Evolutionary conservation across 495 filamentous ascomycete genomes (phyloP), one percentile per base, ranked within the genome.

Genomic region (Pseudomonodictys pantanalensis): DNA sequence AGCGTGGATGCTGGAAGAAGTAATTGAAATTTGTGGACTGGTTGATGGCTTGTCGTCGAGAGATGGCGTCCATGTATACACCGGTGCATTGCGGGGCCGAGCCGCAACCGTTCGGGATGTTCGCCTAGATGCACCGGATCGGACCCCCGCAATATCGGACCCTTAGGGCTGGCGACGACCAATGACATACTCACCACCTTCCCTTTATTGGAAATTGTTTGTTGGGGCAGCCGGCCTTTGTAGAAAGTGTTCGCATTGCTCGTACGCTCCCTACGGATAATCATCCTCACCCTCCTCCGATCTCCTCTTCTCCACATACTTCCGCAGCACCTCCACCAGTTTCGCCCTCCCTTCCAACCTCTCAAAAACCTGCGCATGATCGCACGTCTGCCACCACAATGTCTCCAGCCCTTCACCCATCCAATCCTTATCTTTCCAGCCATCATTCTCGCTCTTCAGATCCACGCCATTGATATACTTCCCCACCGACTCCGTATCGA

Each of bases 281-380:
- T n/a, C 15, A 18, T 41, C 38, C 11, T 50, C 49, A 24, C 51
- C 58, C 26, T 39, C 49, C 9, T 49, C 58, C 15, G 24, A 12
- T 6, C 7, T 25, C 50, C n/a, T 12, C 9, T 22, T 44, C 39
- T 52, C 47, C 55, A 75, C 79, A 62, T 78, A 78, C 35, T 58
- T 68, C 33, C 69, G 50, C 20, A 72, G 51, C 6, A 79, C 38
- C 23, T 71, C 68, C 35, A 78, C 71, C 32, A 87, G 53, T 42
- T 60, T 67, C 28, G 65, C 67, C 60, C 75, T 72, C 25, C 74
- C 74, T 25, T 65, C 39, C 51, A 56, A 50, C 29, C 65, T 69
- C 59, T 88, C 85, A 69, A 88, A 89, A 11, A 84, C 76, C 61
- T 89, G 83, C 20, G 84, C 85, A 70, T 90, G 86, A 67, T 90